Evolutionary conservation across 352 stramenopile species (phyloP).

Genomic region (Phytophthora quininea): DNA sequence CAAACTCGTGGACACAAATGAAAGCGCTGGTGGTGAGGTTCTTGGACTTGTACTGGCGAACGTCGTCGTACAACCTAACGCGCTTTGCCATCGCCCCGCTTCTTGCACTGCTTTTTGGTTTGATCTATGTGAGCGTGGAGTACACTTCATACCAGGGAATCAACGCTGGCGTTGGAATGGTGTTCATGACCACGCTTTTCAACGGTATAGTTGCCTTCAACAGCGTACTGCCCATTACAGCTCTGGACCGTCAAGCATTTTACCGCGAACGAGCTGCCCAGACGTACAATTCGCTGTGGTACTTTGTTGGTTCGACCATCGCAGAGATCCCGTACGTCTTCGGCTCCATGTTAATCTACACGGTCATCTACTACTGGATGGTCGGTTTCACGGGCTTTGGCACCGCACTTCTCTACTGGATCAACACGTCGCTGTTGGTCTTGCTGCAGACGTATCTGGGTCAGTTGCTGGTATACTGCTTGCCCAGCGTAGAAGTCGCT

Average conservation of each 20-base stretch:
- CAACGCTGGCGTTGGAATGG: not conserved
- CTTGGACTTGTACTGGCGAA: conserved; percentile 19
- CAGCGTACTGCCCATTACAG: not conserved
- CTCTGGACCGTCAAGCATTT: not conserved
- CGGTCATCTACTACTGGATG: not conserved
- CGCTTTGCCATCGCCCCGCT: not conserved
- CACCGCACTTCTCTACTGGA: not conserved
- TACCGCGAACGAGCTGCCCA: not conserved
- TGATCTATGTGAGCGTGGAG: not conserved
- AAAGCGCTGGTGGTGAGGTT: conserved; percentile 31
- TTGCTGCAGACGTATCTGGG: not conserved
- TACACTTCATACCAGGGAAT: not conserved
- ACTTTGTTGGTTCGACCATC: not conserved
- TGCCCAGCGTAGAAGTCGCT: not conserved
- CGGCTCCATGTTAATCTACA: not conserved
- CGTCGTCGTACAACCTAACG: not conserved
- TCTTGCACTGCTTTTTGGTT: not conserved
- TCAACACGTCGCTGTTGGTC: not conserved
- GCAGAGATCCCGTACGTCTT: not conserved
- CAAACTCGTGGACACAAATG: conserved; percentile 34
- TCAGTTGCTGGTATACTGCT: not conserved
- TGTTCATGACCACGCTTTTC: not conserved
- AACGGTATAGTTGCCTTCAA: not conserved
- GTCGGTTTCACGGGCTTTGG: not conserved
- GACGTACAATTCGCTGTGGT: not conserved